These are phyloP conservation scores for Ophiostoma pallidulum DNA, from an alignment of 2,329 filamentous ascomycete species.

Conservation along the genomic window DNA sequence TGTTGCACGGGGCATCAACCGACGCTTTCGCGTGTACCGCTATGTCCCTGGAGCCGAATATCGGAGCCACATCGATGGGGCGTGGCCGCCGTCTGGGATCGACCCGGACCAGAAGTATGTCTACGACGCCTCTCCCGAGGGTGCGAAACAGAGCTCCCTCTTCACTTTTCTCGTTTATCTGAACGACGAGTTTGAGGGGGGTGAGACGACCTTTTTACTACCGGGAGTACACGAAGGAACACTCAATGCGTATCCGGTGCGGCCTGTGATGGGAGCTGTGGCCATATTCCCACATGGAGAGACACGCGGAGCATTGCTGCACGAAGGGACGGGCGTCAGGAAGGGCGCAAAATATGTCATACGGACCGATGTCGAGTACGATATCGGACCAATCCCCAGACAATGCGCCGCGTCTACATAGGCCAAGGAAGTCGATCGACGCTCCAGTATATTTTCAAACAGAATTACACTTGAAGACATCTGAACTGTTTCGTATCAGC, in stretches of 20 bases:
- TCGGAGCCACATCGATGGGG: slow-evolving; percentile 60
- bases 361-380: slow-evolving; percentile 61
- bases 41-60: slow-evolving; percentile 67
- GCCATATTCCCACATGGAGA: slow-evolving; percentile 64
- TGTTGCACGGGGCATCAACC: slow-evolving; percentile 53
- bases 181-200: slow-evolving; percentile 62
- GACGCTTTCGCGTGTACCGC: slow-evolving; percentile 61
- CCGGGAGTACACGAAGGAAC: slow-evolving; percentile 54
- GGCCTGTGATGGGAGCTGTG: slow-evolving; percentile 58
- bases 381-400: slow-evolving; percentile 35
- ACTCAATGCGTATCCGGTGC: slow-evolving; percentile 60
- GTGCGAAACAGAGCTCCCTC: slow-evolving; percentile 53
- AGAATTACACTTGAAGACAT: too few relatives aligned
- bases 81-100: slow-evolving; percentile 63
- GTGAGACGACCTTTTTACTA: slow-evolving; percentile 63
- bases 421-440: not conserved
- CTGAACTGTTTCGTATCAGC: too few relatives aligned
- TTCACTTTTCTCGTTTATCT: slow-evolving; percentile 63
- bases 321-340: slow-evolving; percentile 62
- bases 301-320: slow-evolving; percentile 52
- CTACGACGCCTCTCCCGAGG: slow-evolving; percentile 54
- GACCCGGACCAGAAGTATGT: slow-evolving; percentile 48
- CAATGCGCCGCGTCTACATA: not conserved
- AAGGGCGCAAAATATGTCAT: slow-evolving; percentile 61
- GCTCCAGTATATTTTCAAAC: not conserved